Base-by-base conservation (phyloP, 192 early-diverging fungal genomes). In the Dissophora globulifera region DNA sequence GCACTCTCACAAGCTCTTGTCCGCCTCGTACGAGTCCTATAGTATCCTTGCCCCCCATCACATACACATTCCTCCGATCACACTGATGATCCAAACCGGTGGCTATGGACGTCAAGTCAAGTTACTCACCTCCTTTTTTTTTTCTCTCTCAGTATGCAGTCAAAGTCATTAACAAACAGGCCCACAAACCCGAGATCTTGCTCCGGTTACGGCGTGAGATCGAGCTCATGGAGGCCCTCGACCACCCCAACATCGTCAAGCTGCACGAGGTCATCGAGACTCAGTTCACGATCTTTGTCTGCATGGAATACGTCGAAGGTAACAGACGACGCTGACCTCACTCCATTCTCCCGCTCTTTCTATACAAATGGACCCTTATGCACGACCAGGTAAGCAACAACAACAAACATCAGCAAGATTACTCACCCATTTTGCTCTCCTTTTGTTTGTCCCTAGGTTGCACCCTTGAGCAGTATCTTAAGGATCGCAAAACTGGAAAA, bases 181-280 rank as follows among this genome's bases (percentile, higher is more conserved):
- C 76, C 3, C 83, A 86, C 69, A 83, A 84, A 62, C 31, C 82
- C 12, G 78, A 83, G 31, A 82, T 86, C 48, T 67, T 86, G 46
- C 69, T 79, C n/a, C 85, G 95, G 17, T 83, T 95, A 40, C 88
- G 94, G 38, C 87, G 96, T 17, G 92, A 94, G 67, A 87, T 91
- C 50, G 79, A 78, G 40, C 85, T 95, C 43, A 85, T 98, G 64
- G 93, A 95, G 62, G 85, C 94, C 30, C 86, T 98, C 4, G 83
- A 94, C 50, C 96, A 98, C 58, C 93, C 92, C 30, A 92, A 95
- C 67, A 94, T 98, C 72, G 92, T 98, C 62, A 87, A 90, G 63
- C 82, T 96, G 20, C 88, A 92, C 59, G 94, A 96, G 52, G 90
- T 93, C 13, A 82, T 91, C 25, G 92, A 95, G 63, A 92, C 90